Evolutionary conservation across 306 rosid genomes (phyloP).

Genomic region (Ormosia semicastrata): DNA sequence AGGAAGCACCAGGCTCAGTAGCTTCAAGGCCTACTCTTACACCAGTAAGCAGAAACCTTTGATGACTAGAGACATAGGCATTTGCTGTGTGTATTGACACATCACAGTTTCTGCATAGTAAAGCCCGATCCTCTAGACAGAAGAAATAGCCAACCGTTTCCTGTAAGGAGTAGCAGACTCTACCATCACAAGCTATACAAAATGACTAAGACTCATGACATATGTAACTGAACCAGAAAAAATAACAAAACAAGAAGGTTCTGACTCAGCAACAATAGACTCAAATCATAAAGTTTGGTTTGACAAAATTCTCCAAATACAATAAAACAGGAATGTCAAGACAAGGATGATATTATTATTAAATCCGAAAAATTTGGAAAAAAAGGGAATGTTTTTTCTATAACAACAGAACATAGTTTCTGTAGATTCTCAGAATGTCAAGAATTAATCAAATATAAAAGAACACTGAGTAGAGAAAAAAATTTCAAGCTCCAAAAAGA

Average conservation of each 20-base stretch:
- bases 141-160: slow-evolving; percentile 87
- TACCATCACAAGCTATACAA: slow-evolving; percentile 5
- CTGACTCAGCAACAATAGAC: not conserved
- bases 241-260: not conserved
- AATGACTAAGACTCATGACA: not conserved
- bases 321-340: not conserved
- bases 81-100: slow-evolving; percentile 73
- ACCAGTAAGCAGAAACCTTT: slow-evolving; percentile 79
- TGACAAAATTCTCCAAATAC: not conserved
- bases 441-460: not conserved
- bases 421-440: not conserved
- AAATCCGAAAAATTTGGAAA: not conserved
- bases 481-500: not conserved
- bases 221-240: not conserved
- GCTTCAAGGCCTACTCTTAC: slow-evolving; percentile 73
- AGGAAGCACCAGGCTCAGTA: slow-evolving; percentile 43
- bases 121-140: slow-evolving; percentile 87
- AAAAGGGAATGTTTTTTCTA: not conserved
- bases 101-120: slow-evolving; percentile 88
- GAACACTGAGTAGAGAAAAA: not conserved
- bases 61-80: slow-evolving; percentile 54
- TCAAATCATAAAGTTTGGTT: not conserved
- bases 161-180: slow-evolving; percentile 42
- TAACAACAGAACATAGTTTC: not conserved
- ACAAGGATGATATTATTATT: not conserved